phyloP scores from a whole-genome alignment of 2,329 filamentous ascomycete genomes.

The Ophiostoma montium region DNA sequence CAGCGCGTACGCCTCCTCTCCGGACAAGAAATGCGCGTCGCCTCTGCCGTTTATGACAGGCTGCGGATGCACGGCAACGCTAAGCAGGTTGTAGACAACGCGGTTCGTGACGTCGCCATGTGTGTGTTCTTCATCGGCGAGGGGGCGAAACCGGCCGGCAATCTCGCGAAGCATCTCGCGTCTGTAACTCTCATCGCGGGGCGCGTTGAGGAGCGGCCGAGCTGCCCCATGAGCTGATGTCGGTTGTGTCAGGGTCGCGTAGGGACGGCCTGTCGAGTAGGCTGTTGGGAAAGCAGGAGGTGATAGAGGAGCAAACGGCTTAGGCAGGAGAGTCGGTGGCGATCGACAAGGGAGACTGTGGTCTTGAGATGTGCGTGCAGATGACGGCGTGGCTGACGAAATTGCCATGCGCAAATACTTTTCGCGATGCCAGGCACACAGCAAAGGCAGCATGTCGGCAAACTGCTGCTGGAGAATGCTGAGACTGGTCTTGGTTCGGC shows the following conservation, averaged over 20 bases:
- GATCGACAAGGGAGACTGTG: neutral
- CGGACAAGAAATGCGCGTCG: conserved; percentile 13
- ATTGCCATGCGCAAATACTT: neutral
- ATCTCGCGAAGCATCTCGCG: conserved; percentile 10
- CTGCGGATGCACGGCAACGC: conserved; percentile 3
- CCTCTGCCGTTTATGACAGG: neutral
- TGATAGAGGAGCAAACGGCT: too few species aligned
- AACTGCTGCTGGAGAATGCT: neutral
- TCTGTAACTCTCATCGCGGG: conserved; percentile 10
- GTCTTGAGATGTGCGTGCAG: too few species aligned
- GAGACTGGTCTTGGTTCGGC: neutral
- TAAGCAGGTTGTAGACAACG: conserved; percentile 10
- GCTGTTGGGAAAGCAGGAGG: neutral
- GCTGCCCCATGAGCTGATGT: neutral
- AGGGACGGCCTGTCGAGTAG: neutral
- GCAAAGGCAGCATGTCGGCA: neutral
- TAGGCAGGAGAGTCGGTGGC: neutral
- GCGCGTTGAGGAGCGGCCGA: neutral
- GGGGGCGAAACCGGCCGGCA: neutral
- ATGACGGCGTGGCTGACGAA: neutral
- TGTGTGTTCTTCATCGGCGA: neutral
- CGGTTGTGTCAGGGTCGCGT: neutral
- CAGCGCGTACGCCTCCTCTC: conserved; percentile 11
- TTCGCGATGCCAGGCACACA: neutral
- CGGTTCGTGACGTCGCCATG: conserved; percentile 12